A percentile compares a stretch with the other conserved stretches of the same genome.
These are phyloP conservation scores for Neurospora pannonica DNA, from an alignment of 495 filamentous ascomycete genomes.

Conservation along the genomic window DNA sequence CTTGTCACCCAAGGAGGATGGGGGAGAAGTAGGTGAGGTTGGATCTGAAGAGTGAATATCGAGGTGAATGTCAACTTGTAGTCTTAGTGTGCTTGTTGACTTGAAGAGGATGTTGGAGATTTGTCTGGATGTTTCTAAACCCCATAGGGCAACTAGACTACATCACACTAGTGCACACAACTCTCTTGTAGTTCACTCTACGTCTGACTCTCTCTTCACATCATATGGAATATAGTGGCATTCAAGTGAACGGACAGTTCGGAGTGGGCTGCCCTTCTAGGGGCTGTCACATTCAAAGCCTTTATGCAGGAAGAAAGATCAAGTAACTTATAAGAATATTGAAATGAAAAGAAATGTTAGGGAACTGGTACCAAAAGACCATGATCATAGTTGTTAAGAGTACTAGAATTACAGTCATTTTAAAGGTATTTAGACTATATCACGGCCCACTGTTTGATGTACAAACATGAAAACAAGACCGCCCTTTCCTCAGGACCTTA, in stretches of 20 bases:
- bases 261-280: no score
- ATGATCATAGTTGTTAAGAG: not conserved
- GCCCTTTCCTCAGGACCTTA: not conserved
- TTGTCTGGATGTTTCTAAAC: no score
- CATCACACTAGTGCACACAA: no score
- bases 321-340: no score
- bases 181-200: no score
- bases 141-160: no score
- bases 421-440: not conserved
- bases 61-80: no score
- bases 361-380: not conserved
- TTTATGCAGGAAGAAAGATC: not conserved
- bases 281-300: not conserved
- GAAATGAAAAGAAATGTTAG: not conserved
- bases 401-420: not conserved
- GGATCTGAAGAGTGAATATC: not conserved
- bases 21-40: not conserved
- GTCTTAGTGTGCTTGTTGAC: no score
- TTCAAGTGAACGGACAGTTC: no score
- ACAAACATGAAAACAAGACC: not conserved
- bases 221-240: no score
- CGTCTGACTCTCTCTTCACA: no score
- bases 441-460: not conserved
- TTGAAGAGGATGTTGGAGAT: no score
- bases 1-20: not conserved